A percentile compares a stretch with the other conserved stretches of the same genome.
phyloP scores from a whole-genome alignment of 2,329 filamentous ascomycete species.

The Leptosphaerulina australis region DNA sequence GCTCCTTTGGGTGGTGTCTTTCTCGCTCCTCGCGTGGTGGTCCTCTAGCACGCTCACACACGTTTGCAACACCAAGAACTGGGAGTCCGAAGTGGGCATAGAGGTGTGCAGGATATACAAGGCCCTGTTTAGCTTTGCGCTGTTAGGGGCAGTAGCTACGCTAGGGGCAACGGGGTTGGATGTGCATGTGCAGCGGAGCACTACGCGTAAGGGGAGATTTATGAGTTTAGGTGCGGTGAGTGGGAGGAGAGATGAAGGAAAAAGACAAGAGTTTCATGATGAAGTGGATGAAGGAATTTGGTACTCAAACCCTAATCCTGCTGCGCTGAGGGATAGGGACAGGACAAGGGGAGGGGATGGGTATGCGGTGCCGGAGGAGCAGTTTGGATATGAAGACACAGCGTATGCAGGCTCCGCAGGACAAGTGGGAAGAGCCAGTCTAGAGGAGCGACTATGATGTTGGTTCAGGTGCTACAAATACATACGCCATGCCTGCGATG shows the following conservation, averaged over 20 bases:
- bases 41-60: conserved; percentile 59
- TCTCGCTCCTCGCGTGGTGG: conserved; percentile 61
- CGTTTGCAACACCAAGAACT: conserved; percentile 57
- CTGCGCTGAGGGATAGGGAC: conserved; percentile 11
- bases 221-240: conserved; percentile 54
- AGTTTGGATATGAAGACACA: conserved; percentile 52
- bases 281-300: conserved; percentile 4
- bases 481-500: neutral
- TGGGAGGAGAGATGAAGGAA: conserved; percentile 15
- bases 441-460: conserved; percentile 20
- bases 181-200: conserved; percentile 50
- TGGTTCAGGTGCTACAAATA: neutral
- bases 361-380: conserved; percentile 51
- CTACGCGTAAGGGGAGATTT: conserved; percentile 57
- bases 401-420: conserved; percentile 48
- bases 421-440: conserved; percentile 22
- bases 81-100: conserved; percentile 61
- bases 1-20: conserved; percentile 59
- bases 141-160: conserved; percentile 56
- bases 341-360: conserved; percentile 36
- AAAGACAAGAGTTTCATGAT: neutral
- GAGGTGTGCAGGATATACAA: conserved; percentile 65
- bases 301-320: conserved; percentile 38
- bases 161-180: conserved; percentile 58
- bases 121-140: conserved; percentile 62